A percentile compares a stretch with the other conserved stretches of the same genome.
Evolutionary conservation across 164 flowering plant genomes (phyloP).

Genomic region (Tetrastigma voinierianum): DNA sequence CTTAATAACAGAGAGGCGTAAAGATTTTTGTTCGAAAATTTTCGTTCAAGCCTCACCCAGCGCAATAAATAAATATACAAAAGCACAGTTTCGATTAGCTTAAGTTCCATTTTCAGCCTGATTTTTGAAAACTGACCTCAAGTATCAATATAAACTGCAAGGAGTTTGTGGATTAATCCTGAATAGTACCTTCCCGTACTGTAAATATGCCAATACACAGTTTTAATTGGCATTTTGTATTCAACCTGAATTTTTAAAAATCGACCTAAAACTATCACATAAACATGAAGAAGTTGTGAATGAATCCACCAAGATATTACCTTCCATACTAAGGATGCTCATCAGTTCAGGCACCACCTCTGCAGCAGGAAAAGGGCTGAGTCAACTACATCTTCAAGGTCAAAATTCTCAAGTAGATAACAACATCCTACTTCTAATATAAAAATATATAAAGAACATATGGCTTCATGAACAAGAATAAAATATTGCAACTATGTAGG

Average conservation of each 20-base stretch:
- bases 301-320: constrained; percentile 30
- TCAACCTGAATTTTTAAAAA: background rate
- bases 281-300: constrained; percentile 1
- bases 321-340: constrained; percentile 81
- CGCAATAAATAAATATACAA: too few relatives aligned
- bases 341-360: constrained; percentile 71
- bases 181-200: too few relatives aligned
- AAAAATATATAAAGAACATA: background rate
- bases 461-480: background rate
- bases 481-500: background rate
- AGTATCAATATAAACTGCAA: too few relatives aligned
- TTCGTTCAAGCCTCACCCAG: constrained; percentile 56
- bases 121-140: too few relatives aligned
- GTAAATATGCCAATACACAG: background rate
- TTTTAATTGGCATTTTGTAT: background rate
- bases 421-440: background rate
- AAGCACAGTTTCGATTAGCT: too few relatives aligned
- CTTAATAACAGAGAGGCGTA: constrained; percentile 95
- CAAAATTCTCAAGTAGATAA: background rate
- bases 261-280: background rate
- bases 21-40: constrained; percentile 69
- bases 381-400: background rate
- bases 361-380: constrained; percentile 27
- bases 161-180: too few relatives aligned
- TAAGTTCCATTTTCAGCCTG: too few relatives aligned